Evolutionary conservation across 305 asterid genomes (phyloP).

Genomic region (Fraxinus greggii): DNA sequence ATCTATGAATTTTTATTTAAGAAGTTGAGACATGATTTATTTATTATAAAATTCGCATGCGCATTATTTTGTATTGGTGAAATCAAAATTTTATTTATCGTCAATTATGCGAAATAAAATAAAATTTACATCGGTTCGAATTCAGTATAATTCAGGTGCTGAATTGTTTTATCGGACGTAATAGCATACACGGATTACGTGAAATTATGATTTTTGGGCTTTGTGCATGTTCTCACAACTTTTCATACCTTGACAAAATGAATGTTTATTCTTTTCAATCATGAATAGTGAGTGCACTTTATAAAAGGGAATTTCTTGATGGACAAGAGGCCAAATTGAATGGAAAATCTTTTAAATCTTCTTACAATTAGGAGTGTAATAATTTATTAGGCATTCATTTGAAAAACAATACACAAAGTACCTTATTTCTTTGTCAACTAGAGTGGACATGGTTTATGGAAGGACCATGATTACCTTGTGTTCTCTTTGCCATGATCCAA

Average conservation of each 20-base stretch:
- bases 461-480: conserved; percentile 58
- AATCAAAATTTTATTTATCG: not conserved
- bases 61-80: not conserved
- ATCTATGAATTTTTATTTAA: not conserved
- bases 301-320: no score
- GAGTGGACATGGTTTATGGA: not conserved
- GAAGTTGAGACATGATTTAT: not conserved
- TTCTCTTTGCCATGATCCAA: conserved; percentile 95
- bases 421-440: not conserved
- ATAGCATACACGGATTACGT: not conserved
- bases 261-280: no score
- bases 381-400: not conserved
- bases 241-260: not conserved
- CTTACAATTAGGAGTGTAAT: not conserved
- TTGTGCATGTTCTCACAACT: not conserved
- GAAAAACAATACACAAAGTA: not conserved
- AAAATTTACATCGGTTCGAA: not conserved
- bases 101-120: not conserved
- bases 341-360: no score
- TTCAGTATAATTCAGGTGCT: no score
- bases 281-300: no score
- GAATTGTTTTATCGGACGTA: not conserved
- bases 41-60: no score
- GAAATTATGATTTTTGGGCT: not conserved
- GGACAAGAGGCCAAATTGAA: no score